Base-by-base conservation (phyloP, 495 filamentous ascomycete species). In the Annulohypoxylon stygium region DNA sequence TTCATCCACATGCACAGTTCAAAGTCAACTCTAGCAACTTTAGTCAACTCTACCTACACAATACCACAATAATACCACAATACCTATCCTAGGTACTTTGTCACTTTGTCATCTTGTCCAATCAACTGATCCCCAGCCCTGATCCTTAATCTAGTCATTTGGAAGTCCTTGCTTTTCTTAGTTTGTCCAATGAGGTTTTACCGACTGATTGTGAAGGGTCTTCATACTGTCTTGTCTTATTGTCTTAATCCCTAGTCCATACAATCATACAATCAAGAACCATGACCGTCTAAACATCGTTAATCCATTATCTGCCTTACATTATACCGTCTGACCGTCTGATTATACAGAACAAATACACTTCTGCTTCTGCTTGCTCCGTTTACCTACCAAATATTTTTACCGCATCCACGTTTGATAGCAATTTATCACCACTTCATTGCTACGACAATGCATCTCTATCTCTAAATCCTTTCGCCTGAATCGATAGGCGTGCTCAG, bases 51-150 rank as follows among this genome's bases (percentile, higher is more conserved):
- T 39, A 53, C 43, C 60, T 67, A 33, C 30, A 30, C 30, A 30
- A 30, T 30, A 30, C 30, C 30, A 30, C 30, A 30, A 30, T 30
- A 6, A 30, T 30, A 30, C 30, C 5, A 30, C 30, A 30, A 30
- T 30, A 30, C 30, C 16, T 34, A 47, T 47, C 16, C 43, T 47
- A n/a, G 43, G 43, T 47, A 47, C 43, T 47, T 30, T 30, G 30
- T 30, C 30, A 30, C 5, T 6, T 30, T n/a, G 39, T 43, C 39
- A 41, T 9, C 37, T 5, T 55, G 20, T 64, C 72, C 67, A 75
- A 75, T 71, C 72, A 71, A 47, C 72, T 75, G 51, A 60, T 67
- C 57, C 34, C 41, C 43, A 47, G 14, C 61, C 62, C 39, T 47
- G 57, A 67, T 64, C 36, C 67, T 63, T 63, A 16, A 50, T 70